Evolutionary conservation across 2,329 filamentous ascomycete species (phyloP).

Genomic region (Ophiocordyceps camponoti-floridani): DNA sequence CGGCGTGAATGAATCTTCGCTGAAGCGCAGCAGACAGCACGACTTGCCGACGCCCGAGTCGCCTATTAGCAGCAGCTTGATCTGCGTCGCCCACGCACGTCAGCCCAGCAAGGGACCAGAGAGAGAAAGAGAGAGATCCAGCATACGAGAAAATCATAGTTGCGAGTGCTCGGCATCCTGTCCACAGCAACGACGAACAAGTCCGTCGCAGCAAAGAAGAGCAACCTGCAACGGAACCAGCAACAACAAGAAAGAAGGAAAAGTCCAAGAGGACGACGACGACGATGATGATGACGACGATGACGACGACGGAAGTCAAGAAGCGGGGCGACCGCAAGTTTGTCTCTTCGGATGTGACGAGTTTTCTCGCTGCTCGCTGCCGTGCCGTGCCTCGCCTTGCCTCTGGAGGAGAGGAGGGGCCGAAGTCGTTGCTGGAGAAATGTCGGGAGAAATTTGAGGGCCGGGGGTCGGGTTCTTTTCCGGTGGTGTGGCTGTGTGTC

Average conservation of each 20-base stretch:
- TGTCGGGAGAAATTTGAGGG: not conserved
- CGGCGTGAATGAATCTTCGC: constrained; percentile 91
- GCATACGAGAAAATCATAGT: constrained; percentile 95
- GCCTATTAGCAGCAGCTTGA: constrained; percentile 91
- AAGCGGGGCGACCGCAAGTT: too few species aligned
- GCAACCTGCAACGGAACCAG: too few species aligned
- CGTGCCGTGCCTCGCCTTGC: not conserved
- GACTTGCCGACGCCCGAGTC: constrained; percentile 96
- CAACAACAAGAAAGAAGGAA: too few species aligned
- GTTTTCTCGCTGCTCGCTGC: too few species aligned
- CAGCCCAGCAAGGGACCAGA: not conserved
- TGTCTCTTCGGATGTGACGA: too few species aligned
- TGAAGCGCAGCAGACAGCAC: constrained; percentile 90
- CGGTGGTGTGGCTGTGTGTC: not conserved
- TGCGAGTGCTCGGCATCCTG: constrained; percentile 88
- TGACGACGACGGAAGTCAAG: too few species aligned
- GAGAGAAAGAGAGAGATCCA: not conserved
- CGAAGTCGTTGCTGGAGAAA: not conserved
- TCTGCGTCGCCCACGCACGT: constrained; percentile 32
- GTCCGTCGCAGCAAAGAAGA: too few species aligned
- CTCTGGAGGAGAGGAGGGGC: not conserved
- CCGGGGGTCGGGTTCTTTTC: not conserved
- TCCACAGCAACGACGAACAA: constrained; percentile 3
- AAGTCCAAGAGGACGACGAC: too few species aligned
- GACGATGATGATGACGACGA: too few species aligned